A percentile compares a stretch with the other conserved stretches of the same genome.
These are phyloP conservation scores for Curvularia eragrostidis DNA, from an alignment of 2,329 filamentous ascomycete species.

Conservation along the genomic window DNA sequence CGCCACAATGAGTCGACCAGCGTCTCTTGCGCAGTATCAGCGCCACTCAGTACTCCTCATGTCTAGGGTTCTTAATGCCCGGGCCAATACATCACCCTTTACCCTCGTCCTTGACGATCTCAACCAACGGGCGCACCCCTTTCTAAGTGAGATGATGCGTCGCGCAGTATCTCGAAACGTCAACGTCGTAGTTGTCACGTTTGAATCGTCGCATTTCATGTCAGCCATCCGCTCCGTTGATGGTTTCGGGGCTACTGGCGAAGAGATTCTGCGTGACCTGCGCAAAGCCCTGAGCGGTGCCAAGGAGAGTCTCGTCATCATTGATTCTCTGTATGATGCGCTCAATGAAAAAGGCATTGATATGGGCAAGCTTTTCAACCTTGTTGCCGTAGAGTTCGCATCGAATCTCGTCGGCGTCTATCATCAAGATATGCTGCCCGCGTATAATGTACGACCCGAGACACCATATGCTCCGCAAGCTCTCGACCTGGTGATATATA, in stretches of 20 bases:
- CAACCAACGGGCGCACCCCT: constrained; percentile 76
- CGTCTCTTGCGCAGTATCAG: constrained; percentile 64
- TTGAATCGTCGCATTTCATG: constrained; percentile 71
- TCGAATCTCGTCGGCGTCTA: constrained; percentile 80
- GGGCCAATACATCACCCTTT: constrained; percentile 82
- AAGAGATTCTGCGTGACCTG: constrained; percentile 43
- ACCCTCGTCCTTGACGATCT: constrained; percentile 85
- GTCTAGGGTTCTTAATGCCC: constrained; percentile 78
- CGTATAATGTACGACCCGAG: constrained; percentile 33
- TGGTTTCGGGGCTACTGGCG: constrained; percentile 68
- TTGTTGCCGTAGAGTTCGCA: constrained; percentile 70
- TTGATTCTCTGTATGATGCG: constrained; percentile 80
- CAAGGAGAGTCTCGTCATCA: constrained; percentile 66
- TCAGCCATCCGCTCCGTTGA: constrained; percentile 73
- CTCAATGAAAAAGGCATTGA: constrained; percentile 44
- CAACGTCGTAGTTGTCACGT: constrained; percentile 78
- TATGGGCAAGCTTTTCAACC: constrained; percentile 69
- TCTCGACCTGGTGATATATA: constrained; percentile 75
- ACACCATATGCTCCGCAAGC: constrained; percentile 59
- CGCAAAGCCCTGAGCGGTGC: constrained; percentile 27
- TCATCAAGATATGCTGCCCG: constrained; percentile 78
- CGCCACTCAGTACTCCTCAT: constrained; percentile 86
- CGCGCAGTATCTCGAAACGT: constrained; percentile 64
- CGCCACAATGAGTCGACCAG: constrained; percentile 31
- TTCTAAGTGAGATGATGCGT: constrained; percentile 75